Evolutionary conservation across 2,329 filamentous ascomycete genomes (phyloP).

Genomic region (Akanthomyces muscarius): DNA sequence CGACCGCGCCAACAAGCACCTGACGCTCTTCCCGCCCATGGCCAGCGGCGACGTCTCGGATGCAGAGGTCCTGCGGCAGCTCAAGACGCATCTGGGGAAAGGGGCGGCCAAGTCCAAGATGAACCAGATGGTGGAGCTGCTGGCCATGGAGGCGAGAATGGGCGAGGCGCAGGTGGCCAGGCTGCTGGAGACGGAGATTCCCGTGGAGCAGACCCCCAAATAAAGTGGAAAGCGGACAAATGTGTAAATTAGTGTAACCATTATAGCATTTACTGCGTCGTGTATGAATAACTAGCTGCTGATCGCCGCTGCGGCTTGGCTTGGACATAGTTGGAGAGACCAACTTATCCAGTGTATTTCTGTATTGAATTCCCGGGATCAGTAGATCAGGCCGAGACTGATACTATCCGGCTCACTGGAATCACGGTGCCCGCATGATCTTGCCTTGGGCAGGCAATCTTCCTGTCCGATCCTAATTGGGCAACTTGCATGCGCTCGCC

Average conservation of each 20-base stretch:
- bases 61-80: conserved; percentile 21
- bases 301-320: no score
- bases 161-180: conserved; percentile 21
- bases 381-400: no score
- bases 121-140: conserved; percentile 25
- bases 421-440: no score
- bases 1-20: conserved; percentile 34
- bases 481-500: no score
- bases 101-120: conserved; percentile 29
- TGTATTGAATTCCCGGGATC: no score
- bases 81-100: conserved; percentile 18
- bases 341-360: no score
- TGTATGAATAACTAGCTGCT: not conserved
- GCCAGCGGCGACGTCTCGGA: conserved; percentile 26
- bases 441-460: no score
- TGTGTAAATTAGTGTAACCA: conserved; percentile 5
- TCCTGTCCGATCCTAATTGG: no score
- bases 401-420: no score
- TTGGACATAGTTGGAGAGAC: no score
- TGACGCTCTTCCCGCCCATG: conserved; percentile 50
- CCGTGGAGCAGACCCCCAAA: not conserved
- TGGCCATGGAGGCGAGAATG: conserved; percentile 30
- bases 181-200: conserved; percentile 10
- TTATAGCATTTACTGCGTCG: not conserved
- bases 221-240: no score